phyloP scores from a whole-genome alignment of 1,284 basidiomycete genomes.

The Microbotryum silenes-acaulis region DNA sequence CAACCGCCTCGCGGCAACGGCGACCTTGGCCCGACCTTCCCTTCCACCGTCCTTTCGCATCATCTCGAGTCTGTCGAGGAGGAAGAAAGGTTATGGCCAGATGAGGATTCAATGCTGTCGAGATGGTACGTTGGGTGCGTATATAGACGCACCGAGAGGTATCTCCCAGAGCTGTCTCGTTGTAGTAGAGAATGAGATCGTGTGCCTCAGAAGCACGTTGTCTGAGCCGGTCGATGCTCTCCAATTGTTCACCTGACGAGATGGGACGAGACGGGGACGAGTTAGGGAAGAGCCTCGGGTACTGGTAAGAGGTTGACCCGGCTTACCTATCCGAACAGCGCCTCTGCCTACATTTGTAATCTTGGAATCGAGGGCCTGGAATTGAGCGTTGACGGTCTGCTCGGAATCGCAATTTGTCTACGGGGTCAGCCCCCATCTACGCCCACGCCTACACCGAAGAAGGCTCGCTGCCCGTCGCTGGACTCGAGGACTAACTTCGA shows the following conservation, averaged over 20 bases:
- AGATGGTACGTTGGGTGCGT: background rate
- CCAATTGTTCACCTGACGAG: slow-evolving; percentile 78
- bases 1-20: slow-evolving; percentile 78
- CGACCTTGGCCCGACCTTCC: slow-evolving; percentile 79
- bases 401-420: background rate
- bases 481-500: slow-evolving; percentile 56
- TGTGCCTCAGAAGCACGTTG: slow-evolving; percentile 89
- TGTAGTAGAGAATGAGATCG: slow-evolving; percentile 91
- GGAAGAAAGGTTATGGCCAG: background rate
- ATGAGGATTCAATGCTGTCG: background rate
- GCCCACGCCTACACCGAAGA: background rate
- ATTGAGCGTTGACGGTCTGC: slow-evolving; percentile 29
- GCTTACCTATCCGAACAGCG: slow-evolving; percentile 81
- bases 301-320: background rate
- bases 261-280: background rate
- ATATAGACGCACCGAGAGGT: slow-evolving; percentile 45
- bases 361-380: slow-evolving; percentile 53
- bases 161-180: slow-evolving; percentile 81
- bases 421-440: background rate
- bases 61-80: slow-evolving; percentile 53
- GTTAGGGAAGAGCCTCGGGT: background rate
- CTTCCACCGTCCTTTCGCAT: slow-evolving; percentile 65
- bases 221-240: slow-evolving; percentile 84
- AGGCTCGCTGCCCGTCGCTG: background rate
- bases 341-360: slow-evolving; percentile 93